phyloP scores from a whole-genome alignment of 768 basidiomycete species.

The Dioszegia hungarica region DNA sequence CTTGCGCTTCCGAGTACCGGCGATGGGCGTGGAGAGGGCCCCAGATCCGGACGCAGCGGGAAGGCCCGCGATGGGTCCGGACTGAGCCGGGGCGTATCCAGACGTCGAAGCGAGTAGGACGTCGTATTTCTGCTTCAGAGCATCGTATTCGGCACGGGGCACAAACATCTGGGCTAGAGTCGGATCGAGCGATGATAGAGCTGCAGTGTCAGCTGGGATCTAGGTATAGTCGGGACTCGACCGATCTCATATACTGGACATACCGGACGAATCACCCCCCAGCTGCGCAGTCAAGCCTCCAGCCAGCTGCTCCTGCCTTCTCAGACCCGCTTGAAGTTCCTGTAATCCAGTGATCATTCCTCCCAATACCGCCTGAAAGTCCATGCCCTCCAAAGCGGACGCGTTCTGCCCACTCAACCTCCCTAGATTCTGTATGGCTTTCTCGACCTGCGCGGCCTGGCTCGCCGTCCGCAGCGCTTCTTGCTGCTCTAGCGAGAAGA shows the following conservation, averaged over 20 bases:
- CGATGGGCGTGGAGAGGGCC: too few species aligned
- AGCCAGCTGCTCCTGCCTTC: slow-evolving; percentile 18
- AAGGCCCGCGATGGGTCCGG: background rate
- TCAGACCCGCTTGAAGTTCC: slow-evolving; percentile 15
- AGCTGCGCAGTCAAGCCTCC: too few species aligned
- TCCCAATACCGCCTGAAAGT: slow-evolving; percentile 8
- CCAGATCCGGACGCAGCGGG: too few species aligned
- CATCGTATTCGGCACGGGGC: slow-evolving; percentile 25
- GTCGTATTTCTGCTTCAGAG: slow-evolving; percentile 30
- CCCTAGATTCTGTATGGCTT: slow-evolving; percentile 4
- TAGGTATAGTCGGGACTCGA: too few species aligned
- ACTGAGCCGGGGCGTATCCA: too few species aligned
- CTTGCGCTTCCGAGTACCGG: background rate
- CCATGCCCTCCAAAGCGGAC: slow-evolving; percentile 17
- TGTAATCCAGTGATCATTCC: slow-evolving; percentile 8
- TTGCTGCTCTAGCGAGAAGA: too few species aligned
- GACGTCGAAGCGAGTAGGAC: slow-evolving; percentile 11
- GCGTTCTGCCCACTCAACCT: slow-evolving; percentile 9
- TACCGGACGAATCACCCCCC: too few species aligned
- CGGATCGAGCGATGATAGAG: slow-evolving; percentile 17
- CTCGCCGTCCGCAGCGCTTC: too few species aligned
- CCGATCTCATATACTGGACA: too few species aligned
- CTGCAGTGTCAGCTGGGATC: too few species aligned
- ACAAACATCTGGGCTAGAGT: slow-evolving; percentile 10
- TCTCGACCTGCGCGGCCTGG: too few species aligned